These are phyloP conservation scores for Talaromyces sp. DNA, from an alignment of 2,329 filamentous ascomycete genomes.

Conservation along the genomic window DNA sequence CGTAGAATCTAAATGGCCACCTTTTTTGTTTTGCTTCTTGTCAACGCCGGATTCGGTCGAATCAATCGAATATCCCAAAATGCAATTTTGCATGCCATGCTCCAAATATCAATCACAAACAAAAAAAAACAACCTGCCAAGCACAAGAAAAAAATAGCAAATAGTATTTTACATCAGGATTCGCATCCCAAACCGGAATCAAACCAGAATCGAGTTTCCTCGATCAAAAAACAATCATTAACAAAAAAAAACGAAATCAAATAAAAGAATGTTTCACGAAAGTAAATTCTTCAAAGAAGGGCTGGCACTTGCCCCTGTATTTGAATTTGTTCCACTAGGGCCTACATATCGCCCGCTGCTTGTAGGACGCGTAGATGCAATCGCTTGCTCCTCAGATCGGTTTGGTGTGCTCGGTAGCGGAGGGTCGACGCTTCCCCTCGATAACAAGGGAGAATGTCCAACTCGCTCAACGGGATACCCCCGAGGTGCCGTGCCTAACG, in stretches of 20 bases:
- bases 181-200: not conserved
- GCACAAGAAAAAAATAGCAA: conserved; percentile 11
- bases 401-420: conserved; percentile 29
- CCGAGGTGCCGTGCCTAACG: conserved; percentile 28
- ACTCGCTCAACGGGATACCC: conserved; percentile 36
- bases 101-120: conserved; percentile 14
- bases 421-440: conserved; percentile 31
- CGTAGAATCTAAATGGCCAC: conserved; percentile 1
- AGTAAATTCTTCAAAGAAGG: conserved; percentile 71
- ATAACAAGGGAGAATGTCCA: conserved; percentile 31
- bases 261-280: conserved; percentile 42
- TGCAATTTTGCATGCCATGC: conserved; percentile 13
- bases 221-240: not conserved
- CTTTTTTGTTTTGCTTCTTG: not conserved
- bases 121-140: conserved; percentile 18
- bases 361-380: conserved; percentile 13
- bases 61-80: conserved; percentile 11
- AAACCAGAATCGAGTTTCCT: not conserved
- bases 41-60: conserved; percentile 5
- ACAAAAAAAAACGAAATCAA: not conserved
- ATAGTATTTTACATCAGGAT: conserved; percentile 7
- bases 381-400: conserved; percentile 26
- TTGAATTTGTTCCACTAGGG: conserved; percentile 10
- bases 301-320: conserved; percentile 67
- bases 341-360: conserved; percentile 25